These are phyloP conservation scores for Euclidium syriacum DNA, from an alignment of 345 rosid genomes.

Conservation along the genomic window DNA sequence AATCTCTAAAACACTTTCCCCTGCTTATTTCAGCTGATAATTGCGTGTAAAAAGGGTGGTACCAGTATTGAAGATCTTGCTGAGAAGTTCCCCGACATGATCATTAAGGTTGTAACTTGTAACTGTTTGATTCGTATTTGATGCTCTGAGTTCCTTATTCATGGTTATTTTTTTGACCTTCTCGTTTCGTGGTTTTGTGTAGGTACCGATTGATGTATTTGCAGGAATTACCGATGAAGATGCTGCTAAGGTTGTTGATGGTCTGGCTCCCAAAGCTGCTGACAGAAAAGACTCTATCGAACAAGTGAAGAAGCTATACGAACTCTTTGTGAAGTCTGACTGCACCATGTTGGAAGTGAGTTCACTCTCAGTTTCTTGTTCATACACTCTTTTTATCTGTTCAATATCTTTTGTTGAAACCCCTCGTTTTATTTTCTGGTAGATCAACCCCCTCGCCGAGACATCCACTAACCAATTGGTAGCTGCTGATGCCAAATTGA, in stretches of 20 bases:
- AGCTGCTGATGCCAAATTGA: slow-evolving; percentile 99
- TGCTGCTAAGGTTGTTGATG: slow-evolving; percentile 97
- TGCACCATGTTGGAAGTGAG: slow-evolving; percentile 98
- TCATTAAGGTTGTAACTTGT: slow-evolving; percentile 66
- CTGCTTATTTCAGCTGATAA: slow-evolving; percentile 61
- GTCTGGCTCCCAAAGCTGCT: slow-evolving; percentile 78
- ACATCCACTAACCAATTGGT: slow-evolving; percentile 77
- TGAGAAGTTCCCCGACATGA: slow-evolving; percentile 95
- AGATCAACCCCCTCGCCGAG: slow-evolving; percentile 99
- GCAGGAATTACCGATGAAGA: slow-evolving; percentile 92
- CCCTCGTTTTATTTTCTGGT: slow-evolving; percentile 14
- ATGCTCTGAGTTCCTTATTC: slow-evolving; percentile 6
- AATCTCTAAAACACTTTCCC: not conserved
- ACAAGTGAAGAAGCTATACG: slow-evolving; percentile 95
- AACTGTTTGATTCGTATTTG: not conserved
- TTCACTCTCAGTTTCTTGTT: not conserved
- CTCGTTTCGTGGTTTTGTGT: slow-evolving; percentile 17
- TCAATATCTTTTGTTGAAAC: slow-evolving; percentile 7
- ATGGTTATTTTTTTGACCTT: not conserved
- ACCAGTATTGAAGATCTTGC: slow-evolving; percentile 99
- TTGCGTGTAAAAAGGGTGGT: slow-evolving; percentile 94
- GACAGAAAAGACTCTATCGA: slow-evolving; percentile 77
- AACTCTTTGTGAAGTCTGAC: slow-evolving; percentile 74
- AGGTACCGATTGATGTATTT: slow-evolving; percentile 96
- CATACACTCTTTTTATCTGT: not conserved